phyloP scores from a whole-genome alignment of 805 yeast genomes.

The Scheffersomyces stipitis region DNA sequence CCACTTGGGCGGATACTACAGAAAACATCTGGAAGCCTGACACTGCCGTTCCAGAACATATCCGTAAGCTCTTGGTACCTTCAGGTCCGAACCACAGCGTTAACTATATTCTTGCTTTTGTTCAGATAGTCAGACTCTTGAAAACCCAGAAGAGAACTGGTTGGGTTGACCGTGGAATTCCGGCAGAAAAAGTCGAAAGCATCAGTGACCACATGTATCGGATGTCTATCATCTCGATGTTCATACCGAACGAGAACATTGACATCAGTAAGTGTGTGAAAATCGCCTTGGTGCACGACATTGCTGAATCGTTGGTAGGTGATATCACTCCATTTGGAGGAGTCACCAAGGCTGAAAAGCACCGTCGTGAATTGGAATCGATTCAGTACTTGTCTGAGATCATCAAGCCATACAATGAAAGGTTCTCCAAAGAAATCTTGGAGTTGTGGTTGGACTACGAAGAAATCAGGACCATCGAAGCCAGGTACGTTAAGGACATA shows the following conservation, averaged over 20 bases:
- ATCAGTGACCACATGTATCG: slow-evolving; percentile 97
- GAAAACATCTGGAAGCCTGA: slow-evolving; percentile 52
- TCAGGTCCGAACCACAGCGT: slow-evolving; percentile 19
- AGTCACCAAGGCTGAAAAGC: slow-evolving; percentile 77
- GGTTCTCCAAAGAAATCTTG: slow-evolving; percentile 61
- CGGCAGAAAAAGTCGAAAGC: slow-evolving; percentile 57
- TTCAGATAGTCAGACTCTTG: slow-evolving; percentile 67
- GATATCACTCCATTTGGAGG: slow-evolving; percentile 81
- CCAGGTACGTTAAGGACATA: slow-evolving; percentile 87
- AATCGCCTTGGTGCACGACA: slow-evolving; percentile 88
- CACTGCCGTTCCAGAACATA: slow-evolving; percentile 48
- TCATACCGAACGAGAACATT: slow-evolving; percentile 54
- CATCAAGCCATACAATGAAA: slow-evolving; percentile 61
- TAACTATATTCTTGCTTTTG: slow-evolving; percentile 55
- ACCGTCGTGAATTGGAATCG: slow-evolving; percentile 73
- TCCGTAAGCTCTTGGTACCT: slow-evolving; percentile 37
- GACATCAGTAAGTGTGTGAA: slow-evolving; percentile 72
- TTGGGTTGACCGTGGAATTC: slow-evolving; percentile 72
- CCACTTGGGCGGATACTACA: slow-evolving; percentile 6
- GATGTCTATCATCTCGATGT: slow-evolving; percentile 80
- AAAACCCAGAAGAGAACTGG: slow-evolving; percentile 89
- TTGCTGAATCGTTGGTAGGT: slow-evolving; percentile 92
- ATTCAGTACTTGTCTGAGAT: slow-evolving; percentile 63
- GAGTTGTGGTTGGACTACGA: slow-evolving; percentile 90
- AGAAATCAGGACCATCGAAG: slow-evolving; percentile 76